Evolutionary conservation across 192 early-diverging fungal genomes (phyloP).

Genomic region (Funneliformis geosporum): DNA sequence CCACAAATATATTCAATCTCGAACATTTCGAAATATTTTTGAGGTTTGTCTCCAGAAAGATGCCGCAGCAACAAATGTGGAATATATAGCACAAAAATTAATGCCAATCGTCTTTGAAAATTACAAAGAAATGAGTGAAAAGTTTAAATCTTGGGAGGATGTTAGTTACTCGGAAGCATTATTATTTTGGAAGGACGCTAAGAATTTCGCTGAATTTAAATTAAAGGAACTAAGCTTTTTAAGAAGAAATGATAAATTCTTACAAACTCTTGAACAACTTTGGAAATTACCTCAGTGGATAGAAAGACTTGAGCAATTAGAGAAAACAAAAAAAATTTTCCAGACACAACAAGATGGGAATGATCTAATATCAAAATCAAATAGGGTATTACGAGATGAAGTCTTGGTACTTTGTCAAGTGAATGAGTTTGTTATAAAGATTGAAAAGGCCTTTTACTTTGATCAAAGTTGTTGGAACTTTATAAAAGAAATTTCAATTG

Average conservation of each 20-base stretch:
- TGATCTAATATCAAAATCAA: background rate
- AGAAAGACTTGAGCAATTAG: conserved; percentile 4
- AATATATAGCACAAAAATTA: background rate
- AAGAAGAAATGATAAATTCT: background rate
- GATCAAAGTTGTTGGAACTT: conserved; percentile 4
- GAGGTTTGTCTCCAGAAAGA: background rate
- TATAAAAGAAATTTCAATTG: background rate
- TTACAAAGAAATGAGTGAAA: background rate
- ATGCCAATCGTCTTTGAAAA: background rate
- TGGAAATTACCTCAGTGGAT: background rate
- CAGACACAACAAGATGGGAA: background rate
- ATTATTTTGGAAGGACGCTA: conserved; percentile 23
- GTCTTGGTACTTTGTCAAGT: background rate
- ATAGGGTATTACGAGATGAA: background rate
- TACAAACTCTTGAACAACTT: background rate
- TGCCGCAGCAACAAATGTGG: background rate
- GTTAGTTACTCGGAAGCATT: background rate
- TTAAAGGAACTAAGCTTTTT: background rate
- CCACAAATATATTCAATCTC: background rate
- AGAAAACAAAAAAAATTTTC: background rate
- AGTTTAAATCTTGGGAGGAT: conserved; percentile 6
- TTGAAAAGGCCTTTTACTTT: background rate
- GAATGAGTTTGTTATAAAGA: background rate
- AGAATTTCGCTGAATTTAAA: conserved; percentile 7
- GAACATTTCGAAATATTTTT: conserved; percentile 25